Conservation (phyloP, 1,284 basidiomycete species). For the Melanopsichium pennsylvanicum region DNA sequence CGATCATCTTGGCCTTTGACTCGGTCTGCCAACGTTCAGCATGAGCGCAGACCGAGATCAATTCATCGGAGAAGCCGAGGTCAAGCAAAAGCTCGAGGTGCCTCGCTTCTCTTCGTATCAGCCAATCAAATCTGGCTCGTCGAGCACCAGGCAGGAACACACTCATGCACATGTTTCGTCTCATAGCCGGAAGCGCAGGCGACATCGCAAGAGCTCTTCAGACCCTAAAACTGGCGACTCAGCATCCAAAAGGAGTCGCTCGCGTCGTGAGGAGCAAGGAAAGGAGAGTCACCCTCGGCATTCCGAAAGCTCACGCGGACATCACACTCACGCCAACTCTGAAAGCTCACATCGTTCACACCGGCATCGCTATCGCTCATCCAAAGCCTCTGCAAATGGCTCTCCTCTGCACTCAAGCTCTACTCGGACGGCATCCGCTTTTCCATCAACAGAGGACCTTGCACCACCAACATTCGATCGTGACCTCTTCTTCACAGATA, state of each 20-base stretch:
- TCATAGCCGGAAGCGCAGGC: neutral
- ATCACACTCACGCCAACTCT: neutral
- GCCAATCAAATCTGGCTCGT: neutral
- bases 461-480: conserved; percentile 4
- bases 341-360: neutral
- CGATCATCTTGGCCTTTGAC: neutral
- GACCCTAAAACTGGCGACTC: neutral
- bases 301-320: neutral
- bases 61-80: neutral
- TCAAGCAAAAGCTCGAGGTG: neutral
- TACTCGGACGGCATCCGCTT: neutral
- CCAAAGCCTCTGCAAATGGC: too few relatives aligned
- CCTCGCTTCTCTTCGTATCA: conserved; percentile 11
- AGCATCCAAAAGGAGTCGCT: neutral
- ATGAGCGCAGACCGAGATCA: conserved; percentile 33
- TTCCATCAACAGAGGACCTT: neutral
- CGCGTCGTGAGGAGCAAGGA: neutral
- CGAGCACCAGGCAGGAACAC: neutral
- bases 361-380: conserved; percentile 1
- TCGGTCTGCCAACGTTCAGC: conserved; percentile 22
- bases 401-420: too few relatives aligned
- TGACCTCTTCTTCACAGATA: conserved; percentile 23
- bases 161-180: neutral
- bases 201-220: neutral
- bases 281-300: neutral